These are phyloP conservation scores for Fusarium denticulatum DNA, from an alignment of 2,329 filamentous ascomycete species.

Conservation along the genomic window DNA sequence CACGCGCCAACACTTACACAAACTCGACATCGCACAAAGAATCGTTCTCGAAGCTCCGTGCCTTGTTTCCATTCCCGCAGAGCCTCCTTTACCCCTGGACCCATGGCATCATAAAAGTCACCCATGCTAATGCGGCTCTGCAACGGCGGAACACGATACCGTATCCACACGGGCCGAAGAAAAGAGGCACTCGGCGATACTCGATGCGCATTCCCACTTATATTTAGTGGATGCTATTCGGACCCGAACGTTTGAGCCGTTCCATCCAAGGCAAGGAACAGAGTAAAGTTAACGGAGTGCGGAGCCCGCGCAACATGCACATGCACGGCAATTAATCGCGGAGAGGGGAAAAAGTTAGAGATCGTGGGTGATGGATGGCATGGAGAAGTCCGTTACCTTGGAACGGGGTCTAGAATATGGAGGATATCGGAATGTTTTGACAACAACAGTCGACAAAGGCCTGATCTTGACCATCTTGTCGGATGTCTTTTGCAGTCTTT, in stretches of 20 bases:
- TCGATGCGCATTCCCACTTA: constrained; percentile 13
- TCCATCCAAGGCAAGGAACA: background rate
- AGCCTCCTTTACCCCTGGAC: constrained; percentile 24
- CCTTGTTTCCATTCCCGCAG: constrained; percentile 12
- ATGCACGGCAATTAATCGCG: constrained; percentile 18
- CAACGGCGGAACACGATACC: constrained; percentile 13
- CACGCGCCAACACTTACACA: background rate
- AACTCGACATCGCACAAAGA: background rate
- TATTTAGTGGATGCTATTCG: constrained; percentile 13
- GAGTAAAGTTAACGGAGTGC: constrained; percentile 11
- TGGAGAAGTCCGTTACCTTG: constrained; percentile 15
- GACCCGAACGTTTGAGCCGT: constrained; percentile 24
- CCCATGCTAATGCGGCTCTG: constrained; percentile 30
- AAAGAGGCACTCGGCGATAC: constrained; percentile 23
- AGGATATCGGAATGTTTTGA: constrained; percentile 4
- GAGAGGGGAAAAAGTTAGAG: background rate
- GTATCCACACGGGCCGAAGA: constrained; percentile 32
- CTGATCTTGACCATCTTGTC: constrained; percentile 5
- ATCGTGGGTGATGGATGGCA: constrained; percentile 18
- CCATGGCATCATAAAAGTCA: background rate
- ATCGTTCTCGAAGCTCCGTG: background rate
- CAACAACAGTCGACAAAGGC: constrained; percentile 16
- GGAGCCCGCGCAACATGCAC: background rate
- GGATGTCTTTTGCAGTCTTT: constrained; percentile 7
- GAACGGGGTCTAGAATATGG: constrained; percentile 13